A percentile compares a stretch with the other conserved stretches of the same genome.
Evolutionary conservation across 2,329 filamentous ascomycete genomes (phyloP).

Genomic region (Sporothrix protearum): DNA sequence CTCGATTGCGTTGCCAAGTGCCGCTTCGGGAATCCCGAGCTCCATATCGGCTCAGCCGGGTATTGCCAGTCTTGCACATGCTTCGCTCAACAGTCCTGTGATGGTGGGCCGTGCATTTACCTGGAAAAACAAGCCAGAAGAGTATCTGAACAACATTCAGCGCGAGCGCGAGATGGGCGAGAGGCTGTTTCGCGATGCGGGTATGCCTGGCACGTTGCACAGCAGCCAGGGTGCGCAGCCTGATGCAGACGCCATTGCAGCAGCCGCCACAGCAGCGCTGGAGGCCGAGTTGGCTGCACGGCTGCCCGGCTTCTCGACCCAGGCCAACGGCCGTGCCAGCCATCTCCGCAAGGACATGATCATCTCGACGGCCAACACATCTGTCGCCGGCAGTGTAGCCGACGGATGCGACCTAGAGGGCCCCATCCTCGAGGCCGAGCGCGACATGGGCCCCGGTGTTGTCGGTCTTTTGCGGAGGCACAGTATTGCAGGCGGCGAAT

Average conservation of each 20-base stretch:
- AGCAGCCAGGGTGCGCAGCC: background rate
- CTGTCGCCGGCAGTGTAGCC: conserved; percentile 56
- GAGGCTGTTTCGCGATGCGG: background rate
- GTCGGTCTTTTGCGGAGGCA: conserved; percentile 59
- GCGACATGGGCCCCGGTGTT: conserved; percentile 37
- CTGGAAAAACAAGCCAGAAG: conserved; percentile 62
- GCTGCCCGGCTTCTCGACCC: background rate
- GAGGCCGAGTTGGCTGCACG: conserved; percentile 13
- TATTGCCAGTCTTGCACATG: conserved; percentile 38
- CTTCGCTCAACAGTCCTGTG: conserved; percentile 41
- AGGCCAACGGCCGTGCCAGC: conserved; percentile 33
- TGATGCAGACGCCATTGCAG: conserved; percentile 23
- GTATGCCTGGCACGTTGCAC: background rate
- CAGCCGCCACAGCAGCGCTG: conserved; percentile 14
- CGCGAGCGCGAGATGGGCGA: conserved; percentile 30
- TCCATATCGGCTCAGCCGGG: conserved; percentile 31
- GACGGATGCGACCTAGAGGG: conserved; percentile 59
- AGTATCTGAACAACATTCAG: conserved; percentile 48
- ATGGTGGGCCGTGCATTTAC: conserved; percentile 53
- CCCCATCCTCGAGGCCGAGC: conserved; percentile 48
- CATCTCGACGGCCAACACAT: conserved; percentile 46
- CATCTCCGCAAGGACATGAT: conserved; percentile 45
- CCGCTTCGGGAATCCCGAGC: conserved; percentile 16
- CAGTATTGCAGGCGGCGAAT: conserved; percentile 44
- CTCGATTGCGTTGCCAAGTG: conserved; percentile 33